Evolutionary conservation across 1,284 basidiomycete genomes (phyloP).

Genomic region (Cronartium ribicola): DNA sequence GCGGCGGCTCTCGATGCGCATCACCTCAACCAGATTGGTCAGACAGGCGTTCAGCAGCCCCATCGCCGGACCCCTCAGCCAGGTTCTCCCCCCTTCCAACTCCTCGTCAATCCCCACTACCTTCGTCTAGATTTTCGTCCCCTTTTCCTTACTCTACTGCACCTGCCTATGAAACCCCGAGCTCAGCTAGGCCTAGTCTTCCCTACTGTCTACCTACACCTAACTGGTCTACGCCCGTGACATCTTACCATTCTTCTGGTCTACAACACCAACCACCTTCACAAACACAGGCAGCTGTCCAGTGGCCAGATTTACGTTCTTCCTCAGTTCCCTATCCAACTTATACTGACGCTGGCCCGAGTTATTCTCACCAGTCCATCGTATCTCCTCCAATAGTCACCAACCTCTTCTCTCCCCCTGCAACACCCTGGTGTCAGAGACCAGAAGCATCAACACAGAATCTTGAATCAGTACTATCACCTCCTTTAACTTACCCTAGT

Average conservation of each 20-base stretch:
- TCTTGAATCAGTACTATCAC: conserved; percentile 10
- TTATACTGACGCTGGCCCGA: neutral
- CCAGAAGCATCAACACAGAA: neutral
- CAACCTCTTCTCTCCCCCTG: conserved; percentile 37
- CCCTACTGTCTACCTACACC: conserved; percentile 5
- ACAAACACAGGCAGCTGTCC: conserved; percentile 2
- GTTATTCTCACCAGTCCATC: neutral
- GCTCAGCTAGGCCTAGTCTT: conserved; percentile 13
- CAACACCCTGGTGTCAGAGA: conserved; percentile 33
- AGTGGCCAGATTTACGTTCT: neutral
- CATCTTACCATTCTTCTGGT: neutral
- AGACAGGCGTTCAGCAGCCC: conserved; percentile 2
- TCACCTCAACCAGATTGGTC: conserved; percentile 35
- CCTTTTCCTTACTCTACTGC: conserved; percentile 24
- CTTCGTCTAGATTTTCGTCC: conserved; percentile 30
- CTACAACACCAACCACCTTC: neutral
- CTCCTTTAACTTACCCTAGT: conserved; percentile 6
- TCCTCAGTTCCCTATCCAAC: conserved; percentile 12
- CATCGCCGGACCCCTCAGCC: conserved; percentile 22
- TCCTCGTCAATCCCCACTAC: conserved; percentile 24
- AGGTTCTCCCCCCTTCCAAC: conserved; percentile 36
- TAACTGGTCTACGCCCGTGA: conserved; percentile 3
- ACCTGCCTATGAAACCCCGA: neutral
- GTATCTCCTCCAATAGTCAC: neutral
- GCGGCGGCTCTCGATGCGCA: conserved; percentile 18